These are phyloP conservation scores for Cyclotella atomus DNA, from an alignment of 108 stramenopile genomes.

Conservation along the genomic window DNA sequence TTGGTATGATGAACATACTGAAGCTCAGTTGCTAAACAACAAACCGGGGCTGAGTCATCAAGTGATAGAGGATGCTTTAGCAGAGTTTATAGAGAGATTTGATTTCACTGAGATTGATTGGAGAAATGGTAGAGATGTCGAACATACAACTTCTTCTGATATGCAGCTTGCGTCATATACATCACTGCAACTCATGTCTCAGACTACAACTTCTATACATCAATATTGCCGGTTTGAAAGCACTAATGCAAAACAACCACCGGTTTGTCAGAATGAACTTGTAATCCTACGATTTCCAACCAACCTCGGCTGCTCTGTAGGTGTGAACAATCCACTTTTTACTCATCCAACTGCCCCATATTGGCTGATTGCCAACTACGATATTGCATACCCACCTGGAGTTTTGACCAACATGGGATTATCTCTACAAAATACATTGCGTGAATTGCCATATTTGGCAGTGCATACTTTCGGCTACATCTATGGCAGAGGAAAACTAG, in stretches of 20 bases:
- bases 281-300: constrained; percentile 46
- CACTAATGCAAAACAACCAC: background rate
- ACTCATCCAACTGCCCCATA: constrained; percentile 35
- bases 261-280: constrained; percentile 38
- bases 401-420: constrained; percentile 33
- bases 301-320: constrained; percentile 44
- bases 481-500: constrained; percentile 42
- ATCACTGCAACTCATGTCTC: constrained; percentile 34
- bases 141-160: background rate
- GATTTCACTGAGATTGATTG: constrained; percentile 33
- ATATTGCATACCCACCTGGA: constrained; percentile 47
- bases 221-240: constrained; percentile 33
- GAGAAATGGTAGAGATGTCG: constrained; percentile 1
- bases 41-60: constrained; percentile 28
- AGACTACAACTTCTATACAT: constrained; percentile 35
- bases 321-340: constrained; percentile 49
- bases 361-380: constrained; percentile 51
- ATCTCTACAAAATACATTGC: constrained; percentile 12
- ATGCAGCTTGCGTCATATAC: constrained; percentile 25
- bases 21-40: constrained; percentile 17
- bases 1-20: constrained; percentile 47
- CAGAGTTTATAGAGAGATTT: constrained; percentile 20
- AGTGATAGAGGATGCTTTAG: constrained; percentile 27
- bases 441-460: constrained; percentile 18
- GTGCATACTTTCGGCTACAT: constrained; percentile 49